These are phyloP conservation scores for Candida buenavistaensis DNA, from an alignment of 1,139 yeast genomes.

Conservation along the genomic window DNA sequence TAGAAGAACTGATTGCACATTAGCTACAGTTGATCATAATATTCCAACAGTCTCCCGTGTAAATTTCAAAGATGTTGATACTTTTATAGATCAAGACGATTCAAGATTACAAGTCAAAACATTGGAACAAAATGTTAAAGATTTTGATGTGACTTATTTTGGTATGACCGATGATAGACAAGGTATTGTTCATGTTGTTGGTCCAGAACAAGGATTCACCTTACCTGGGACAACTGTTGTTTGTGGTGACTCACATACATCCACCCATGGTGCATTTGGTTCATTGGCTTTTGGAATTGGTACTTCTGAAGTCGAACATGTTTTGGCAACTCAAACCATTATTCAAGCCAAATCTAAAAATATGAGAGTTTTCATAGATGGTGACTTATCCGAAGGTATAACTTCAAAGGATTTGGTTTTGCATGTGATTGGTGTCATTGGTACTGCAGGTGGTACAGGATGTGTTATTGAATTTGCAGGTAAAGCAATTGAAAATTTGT, in stretches of 20 bases:
- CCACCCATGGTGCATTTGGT: conserved; percentile 98
- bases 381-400: conserved; percentile 81
- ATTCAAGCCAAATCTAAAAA: conserved; percentile 94
- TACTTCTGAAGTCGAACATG: conserved; percentile 98
- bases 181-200: conserved; percentile 97
- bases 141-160: conserved; percentile 84
- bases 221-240: conserved; percentile 98
- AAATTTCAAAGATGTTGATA: conserved; percentile 66
- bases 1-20: conserved; percentile 90
- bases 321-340: conserved; percentile 93
- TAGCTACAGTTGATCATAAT: conserved; percentile 97
- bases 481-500: conserved; percentile 80
- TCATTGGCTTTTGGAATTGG: conserved; percentile 98
- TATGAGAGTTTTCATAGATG: conserved; percentile 86
- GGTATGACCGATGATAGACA: conserved; percentile 95
- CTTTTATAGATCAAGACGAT: conserved; percentile 89
- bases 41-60: conserved; percentile 89
- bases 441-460: conserved; percentile 99
- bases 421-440: conserved; percentile 93
- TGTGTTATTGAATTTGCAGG: conserved; percentile 96
- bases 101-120: conserved; percentile 91
- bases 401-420: conserved; percentile 93
- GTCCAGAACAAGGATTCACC: conserved; percentile 98
- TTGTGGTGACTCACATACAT: conserved; percentile 98
- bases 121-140: conserved; percentile 87